Base-by-base conservation (phyloP, 305 asterid species). In the Fraxinus albicans region DNA sequence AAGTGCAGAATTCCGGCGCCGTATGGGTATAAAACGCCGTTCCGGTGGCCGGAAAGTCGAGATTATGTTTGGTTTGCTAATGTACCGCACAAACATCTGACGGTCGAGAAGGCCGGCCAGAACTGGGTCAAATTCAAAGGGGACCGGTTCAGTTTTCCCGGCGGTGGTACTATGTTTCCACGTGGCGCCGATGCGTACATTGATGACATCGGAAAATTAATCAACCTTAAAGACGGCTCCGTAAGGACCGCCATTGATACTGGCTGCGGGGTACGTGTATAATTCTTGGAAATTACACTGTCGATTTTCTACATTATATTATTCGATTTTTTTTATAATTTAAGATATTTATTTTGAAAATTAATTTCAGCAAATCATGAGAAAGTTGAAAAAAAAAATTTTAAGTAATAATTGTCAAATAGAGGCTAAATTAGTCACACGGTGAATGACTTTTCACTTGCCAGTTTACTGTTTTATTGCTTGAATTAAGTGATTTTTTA, bases 81-180 rank as follows among this genome's bases (percentile, higher is more conserved):
- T 85, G 99, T 91, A 79, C 99, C 99, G 15, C 99, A 96, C 81
- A 96, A 96, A 90, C 98, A 94, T 47, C 85, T 96, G 79, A 96
- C 98, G 83, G 97, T 96, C 27, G 99, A 96, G 90, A 96, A 96
- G 79, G 98, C 97, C 8, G 93, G 93, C 0, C 99, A 96, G 97
- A 96, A 96, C 25, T 96, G 99, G 99, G 97, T 96, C 88, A 92
- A 97, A 85, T 94, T 90, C 81, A 81, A 93, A 8, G 96, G 92
- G 0, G 99, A 96, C 81, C 93, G 97, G 93, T 94, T 96, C 86
- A 93, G 82, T 1, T 96, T 96, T 76, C 99, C 99, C 17, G 98
- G 99, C 35, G 99, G 99, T 13, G 98, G 99, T 17, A 94, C 99
- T 67, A 96, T 93, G 98, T 96, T 96, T 55, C 98, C 98, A 75